Evolutionary conservation across 2,329 filamentous ascomycete genomes (phyloP), one percentile per base, ranked within the genome.

Genomic region (Penicillium sp.): DNA sequence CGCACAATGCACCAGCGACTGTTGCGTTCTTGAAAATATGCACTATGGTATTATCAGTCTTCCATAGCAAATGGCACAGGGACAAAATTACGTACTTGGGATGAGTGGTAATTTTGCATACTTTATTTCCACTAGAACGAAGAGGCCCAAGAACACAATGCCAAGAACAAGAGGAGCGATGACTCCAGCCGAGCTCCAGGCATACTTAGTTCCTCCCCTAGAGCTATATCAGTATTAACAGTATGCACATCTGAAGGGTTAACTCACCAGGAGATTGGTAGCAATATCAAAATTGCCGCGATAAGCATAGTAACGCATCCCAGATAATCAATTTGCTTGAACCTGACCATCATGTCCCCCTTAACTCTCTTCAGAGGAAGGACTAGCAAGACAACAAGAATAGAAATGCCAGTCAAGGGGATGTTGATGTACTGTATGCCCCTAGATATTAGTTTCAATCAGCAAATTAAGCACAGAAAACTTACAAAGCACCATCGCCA

Each of bases 121-220:
- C 62, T 79, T 83, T 77, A 80, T 81, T 62, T 87, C 83, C 16
- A 81, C 74, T 3, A 85, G 55, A 1, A 85, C 53, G 60, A 86
- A 86, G 0, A 73, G 64, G 5, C 81, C 37, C 33, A 81, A 65
- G 23, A 75, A 80, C 14, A 79, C 62, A 0, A 69, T 69, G 3
- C 82, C 82, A 13, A 85, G 69, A 0, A 71, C 70, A 7, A 88
- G 72, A 82, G 87, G 85, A 23, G 78, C 77, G 21, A 88, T 83
- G 2, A 85, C 80, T 76, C 85, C 78, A 0, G 83, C 75, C 11
- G 80, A 83, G 26, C 74, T 63, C 83, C 83, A 85, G 7, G 75
- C 68, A 55, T 84, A 83, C 0, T 54, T 45, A 16, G 79, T 77
- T 1, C 81, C 83, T 55, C 82, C 84, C 21, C 84, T 84, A 3